Conservation (phyloP, 139 green algal species). For the Chlorella sp. region DNA sequence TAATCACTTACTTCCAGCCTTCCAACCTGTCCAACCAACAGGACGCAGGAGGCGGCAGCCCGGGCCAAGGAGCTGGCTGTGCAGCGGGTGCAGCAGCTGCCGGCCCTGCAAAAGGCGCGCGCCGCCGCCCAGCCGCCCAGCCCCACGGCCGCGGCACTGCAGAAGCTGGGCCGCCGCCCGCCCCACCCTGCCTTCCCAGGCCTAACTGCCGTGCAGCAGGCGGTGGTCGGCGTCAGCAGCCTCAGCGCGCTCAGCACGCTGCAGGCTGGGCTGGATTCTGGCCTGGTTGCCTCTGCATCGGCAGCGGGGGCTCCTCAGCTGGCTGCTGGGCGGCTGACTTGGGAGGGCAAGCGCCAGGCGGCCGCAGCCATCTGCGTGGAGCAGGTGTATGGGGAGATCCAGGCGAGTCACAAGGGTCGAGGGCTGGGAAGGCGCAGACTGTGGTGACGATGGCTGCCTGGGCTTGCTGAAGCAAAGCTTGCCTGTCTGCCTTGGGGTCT, state of each 20-base stretch:
- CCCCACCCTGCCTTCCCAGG: background rate
- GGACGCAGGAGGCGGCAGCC: background rate
- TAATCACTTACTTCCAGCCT: no score
- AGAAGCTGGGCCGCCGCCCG: background rate
- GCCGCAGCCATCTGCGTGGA: background rate
- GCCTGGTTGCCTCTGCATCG: no score
- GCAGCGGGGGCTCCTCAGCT: background rate
- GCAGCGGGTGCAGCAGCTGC: conserved; percentile 29
- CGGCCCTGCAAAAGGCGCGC: background rate
- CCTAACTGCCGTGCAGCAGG: background rate
- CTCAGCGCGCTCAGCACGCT: conserved; percentile 23
- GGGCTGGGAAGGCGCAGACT: no score
- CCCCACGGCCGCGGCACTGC: background rate
- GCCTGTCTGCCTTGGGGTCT: no score
- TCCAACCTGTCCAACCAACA: background rate
- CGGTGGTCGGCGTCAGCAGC: background rate
- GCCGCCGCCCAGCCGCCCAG: background rate
- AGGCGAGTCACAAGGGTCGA: conserved; percentile 1
- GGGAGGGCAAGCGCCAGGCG: background rate
- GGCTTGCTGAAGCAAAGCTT: no score
- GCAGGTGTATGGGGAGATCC: background rate
- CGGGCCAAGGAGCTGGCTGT: background rate
- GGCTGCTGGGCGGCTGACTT: background rate
- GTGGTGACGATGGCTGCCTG: no score
- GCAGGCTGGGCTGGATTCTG: conserved; percentile 8